Evolutionary conservation across 257 asterid genomes (phyloP), one percentile per base, ranked within the genome.

Genomic region (Striga asiatica): DNA sequence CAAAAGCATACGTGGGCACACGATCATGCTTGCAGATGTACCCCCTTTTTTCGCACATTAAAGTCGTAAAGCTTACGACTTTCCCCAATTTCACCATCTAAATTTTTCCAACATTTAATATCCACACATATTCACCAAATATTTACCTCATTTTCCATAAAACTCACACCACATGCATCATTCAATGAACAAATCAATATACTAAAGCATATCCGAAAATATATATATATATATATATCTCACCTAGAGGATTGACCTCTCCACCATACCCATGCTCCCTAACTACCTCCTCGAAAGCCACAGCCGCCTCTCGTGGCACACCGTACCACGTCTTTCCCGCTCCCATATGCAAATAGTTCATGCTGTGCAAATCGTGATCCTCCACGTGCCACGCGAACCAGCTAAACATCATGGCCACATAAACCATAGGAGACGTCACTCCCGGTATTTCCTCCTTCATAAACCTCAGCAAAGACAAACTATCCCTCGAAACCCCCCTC

Each of bases 371-470:
- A 67, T 92, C 99, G 74, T 92, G 99, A 81, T 92, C 99, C 76
- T 92, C 99, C 29, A 88, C 99, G 60, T 92, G 99, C 99, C 99
- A 92, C 67, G 99, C 99, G 74, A 92, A 92, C 99, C 99, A 92
- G 58, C 99, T 92, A 71, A 92, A 88, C 93, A 92, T 76, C 99
- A 92, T 92, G 10, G 99, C 99, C 60, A 92, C 74, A 68, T 92
- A 92, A 62, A 92, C 93, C 99, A 92, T 92, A 0, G 99, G 99
- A 1, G 99, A 92, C 29, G 97, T 92, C 17, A 92, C 99, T 20
- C 99, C 99, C 0, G 99, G 95, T 25, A 92, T 92, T 62, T 92
- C 99, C 81, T 92, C 95, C 83, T 84, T 92, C 99, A 92, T 92
- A 61, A 84, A 92, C 85, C 78, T 92, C 76, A 92, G 66, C 69